phyloP scores from a whole-genome alignment of 805 yeast species.

The Ogataea nonfermentans region DNA sequence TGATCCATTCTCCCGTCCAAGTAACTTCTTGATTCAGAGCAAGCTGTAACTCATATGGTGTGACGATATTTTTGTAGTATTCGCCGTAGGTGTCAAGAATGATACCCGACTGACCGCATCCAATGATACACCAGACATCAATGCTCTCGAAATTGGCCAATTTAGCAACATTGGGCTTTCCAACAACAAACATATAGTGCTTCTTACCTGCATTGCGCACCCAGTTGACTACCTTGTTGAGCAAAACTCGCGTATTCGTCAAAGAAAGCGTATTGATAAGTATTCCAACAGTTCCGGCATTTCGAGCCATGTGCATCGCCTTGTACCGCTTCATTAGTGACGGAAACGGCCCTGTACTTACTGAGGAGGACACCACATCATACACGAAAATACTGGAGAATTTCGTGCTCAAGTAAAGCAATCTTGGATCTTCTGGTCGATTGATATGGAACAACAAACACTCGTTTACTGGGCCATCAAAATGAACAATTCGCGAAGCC shows the following conservation, averaged over 20 bases:
- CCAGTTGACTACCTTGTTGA: conserved; percentile 58
- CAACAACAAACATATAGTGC: conserved; percentile 92
- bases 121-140: conserved; percentile 91
- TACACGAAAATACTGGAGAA: conserved; percentile 54
- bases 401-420: conserved; percentile 70
- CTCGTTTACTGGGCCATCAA: conserved; percentile 36
- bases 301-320: conserved; percentile 82
- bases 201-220: conserved; percentile 80
- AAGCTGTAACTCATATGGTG: conserved; percentile 86
- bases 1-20: conserved; percentile 95
- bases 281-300: conserved; percentile 90
- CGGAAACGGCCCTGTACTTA: conserved; percentile 64
- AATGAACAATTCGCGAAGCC: conserved; percentile 36
- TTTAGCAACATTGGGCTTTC: conserved; percentile 96
- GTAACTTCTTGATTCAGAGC: conserved; percentile 73
- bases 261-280: conserved; percentile 87
- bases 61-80: conserved; percentile 85
- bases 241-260: conserved; percentile 64
- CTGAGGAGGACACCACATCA: conserved; percentile 39
- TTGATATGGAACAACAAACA: conserved; percentile 69
- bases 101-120: conserved; percentile 93
- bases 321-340: conserved; percentile 81
- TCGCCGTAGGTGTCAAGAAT: conserved; percentile 76
- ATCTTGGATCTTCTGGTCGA: conserved; percentile 72
- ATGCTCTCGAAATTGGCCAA: conserved; percentile 93